Percentiles rank a stretch among this genome's conserved stretches.
Conservation (phyloP, 2,329 filamentous ascomycete species). For the Dactylonectria macrodidyma region DNA sequence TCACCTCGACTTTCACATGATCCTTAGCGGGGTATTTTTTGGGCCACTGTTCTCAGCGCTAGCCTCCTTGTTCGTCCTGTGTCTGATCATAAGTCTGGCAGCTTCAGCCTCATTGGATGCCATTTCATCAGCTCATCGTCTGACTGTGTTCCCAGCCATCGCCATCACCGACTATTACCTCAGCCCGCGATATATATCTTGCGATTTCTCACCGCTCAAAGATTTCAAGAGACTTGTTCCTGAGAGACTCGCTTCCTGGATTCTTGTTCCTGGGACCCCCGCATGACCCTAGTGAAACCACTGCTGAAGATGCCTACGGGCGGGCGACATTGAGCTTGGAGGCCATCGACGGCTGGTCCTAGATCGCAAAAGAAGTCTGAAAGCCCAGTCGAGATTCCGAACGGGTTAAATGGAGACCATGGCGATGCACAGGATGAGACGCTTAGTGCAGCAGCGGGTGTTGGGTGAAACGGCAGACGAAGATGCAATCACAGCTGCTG, state of each 20-base stretch:
- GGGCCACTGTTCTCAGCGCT: constrained; percentile 22
- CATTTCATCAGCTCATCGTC: constrained; percentile 14
- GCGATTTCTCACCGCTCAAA: neutral
- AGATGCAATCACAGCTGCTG: neutral
- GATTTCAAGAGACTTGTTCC: neutral
- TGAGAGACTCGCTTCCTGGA: neutral
- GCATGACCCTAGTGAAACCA: neutral
- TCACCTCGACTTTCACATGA: constrained; percentile 14
- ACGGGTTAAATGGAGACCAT: neutral
- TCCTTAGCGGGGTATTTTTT: constrained; percentile 17
- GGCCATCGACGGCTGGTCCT: constrained; percentile 5
- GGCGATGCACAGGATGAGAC: constrained; percentile 19
- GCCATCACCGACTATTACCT: neutral
- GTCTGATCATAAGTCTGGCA: neutral
- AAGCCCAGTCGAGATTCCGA: neutral
- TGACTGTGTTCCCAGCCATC: constrained; percentile 19
- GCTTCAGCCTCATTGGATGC: constrained; percentile 20
- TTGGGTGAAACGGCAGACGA: constrained; percentile 12
- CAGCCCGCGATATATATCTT: neutral
- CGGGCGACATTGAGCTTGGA: constrained; percentile 9
- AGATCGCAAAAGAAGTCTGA: neutral
- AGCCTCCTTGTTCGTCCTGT: constrained; percentile 8
- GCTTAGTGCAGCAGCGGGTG: constrained; percentile 16
- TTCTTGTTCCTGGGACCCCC: neutral
- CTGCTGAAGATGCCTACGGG: constrained; percentile 18